A percentile compares a stretch with the other conserved stretches of the same genome.
Conservation (phyloP, 148 eudicot genomes). For the Camellia sinensis region DNA sequence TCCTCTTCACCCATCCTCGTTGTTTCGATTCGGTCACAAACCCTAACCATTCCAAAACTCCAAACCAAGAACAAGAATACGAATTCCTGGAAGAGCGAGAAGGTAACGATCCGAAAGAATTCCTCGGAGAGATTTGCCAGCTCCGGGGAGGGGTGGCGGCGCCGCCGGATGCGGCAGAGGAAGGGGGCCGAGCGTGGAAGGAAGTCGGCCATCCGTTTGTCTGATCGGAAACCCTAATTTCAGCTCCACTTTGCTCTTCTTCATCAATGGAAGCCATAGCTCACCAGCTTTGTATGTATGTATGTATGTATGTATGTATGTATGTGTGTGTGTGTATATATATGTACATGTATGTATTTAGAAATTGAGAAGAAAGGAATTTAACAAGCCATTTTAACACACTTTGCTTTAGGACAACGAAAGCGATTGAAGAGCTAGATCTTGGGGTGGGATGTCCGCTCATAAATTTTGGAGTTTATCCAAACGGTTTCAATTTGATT, state of each 20-base stretch:
- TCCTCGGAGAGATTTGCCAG: neutral
- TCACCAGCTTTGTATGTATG: neutral
- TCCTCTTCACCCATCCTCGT: conserved; percentile 24
- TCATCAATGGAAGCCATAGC: conserved; percentile 2
- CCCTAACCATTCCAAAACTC: conserved; percentile 12
- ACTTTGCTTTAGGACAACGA: too few relatives aligned
- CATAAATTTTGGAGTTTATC: too few relatives aligned
- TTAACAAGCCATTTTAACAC: too few relatives aligned
- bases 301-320: neutral
- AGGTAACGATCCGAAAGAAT: neutral
- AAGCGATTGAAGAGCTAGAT: too few relatives aligned
- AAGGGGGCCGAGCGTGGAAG: neutral
- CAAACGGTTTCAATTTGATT: too few relatives aligned
- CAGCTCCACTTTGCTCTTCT: neutral
- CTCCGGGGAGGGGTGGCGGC: neutral
- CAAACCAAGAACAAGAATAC: neutral
- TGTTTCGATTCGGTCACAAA: conserved; percentile 12
- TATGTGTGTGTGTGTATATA: neutral
- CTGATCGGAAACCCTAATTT: conserved; percentile 4
- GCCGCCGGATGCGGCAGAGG: neutral
- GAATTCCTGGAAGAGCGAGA: neutral
- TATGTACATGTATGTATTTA: neutral
- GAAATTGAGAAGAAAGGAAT: neutral
- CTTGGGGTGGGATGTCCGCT: too few relatives aligned
- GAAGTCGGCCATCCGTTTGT: neutral